phyloP scores from a whole-genome alignment of 2,329 filamentous ascomycete species.

The Penicillium sp. region DNA sequence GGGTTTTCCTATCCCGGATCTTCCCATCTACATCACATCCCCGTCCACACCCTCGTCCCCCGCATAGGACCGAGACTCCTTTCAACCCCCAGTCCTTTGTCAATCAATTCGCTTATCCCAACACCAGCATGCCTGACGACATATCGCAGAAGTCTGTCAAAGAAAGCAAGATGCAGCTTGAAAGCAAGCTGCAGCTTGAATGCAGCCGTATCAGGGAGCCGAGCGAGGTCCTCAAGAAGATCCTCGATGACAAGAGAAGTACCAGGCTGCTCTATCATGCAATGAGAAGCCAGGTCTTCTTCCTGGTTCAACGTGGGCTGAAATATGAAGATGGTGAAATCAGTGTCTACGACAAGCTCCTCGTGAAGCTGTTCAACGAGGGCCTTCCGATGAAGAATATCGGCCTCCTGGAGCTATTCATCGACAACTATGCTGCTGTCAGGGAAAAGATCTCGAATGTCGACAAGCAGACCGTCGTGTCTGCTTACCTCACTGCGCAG shows the following conservation, averaged over 20 bases:
- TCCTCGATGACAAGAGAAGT: slow-evolving; percentile 25
- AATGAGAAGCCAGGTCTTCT: slow-evolving; percentile 32
- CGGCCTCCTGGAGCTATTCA: slow-evolving; percentile 36
- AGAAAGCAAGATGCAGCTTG: not conserved
- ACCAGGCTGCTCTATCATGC: slow-evolving; percentile 28
- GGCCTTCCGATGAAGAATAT: slow-evolving; percentile 28
- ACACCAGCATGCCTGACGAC: not conserved
- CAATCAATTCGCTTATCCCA: not conserved
- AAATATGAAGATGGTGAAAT: slow-evolving; percentile 32
- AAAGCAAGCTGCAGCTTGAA: not conserved
- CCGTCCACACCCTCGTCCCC: not conserved
- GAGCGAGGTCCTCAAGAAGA: slow-evolving; percentile 25
- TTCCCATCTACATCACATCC: not conserved
- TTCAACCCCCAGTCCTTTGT: not conserved
- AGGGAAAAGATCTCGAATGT: slow-evolving; percentile 7
- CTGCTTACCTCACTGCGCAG: slow-evolving; percentile 27
- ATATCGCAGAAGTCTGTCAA: not conserved
- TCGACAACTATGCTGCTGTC: slow-evolving; percentile 38
- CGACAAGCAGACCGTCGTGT: slow-evolving; percentile 24
- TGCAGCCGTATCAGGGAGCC: slow-evolving; percentile 13
- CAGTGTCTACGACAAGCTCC: slow-evolving; percentile 40
- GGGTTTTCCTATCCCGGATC: not conserved
- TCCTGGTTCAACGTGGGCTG: slow-evolving; percentile 35
- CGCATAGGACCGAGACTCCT: not conserved
- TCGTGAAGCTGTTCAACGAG: slow-evolving; percentile 33